phyloP scores from a whole-genome alignment of 306 rosid species.

The Hippophae tibetana region DNA sequence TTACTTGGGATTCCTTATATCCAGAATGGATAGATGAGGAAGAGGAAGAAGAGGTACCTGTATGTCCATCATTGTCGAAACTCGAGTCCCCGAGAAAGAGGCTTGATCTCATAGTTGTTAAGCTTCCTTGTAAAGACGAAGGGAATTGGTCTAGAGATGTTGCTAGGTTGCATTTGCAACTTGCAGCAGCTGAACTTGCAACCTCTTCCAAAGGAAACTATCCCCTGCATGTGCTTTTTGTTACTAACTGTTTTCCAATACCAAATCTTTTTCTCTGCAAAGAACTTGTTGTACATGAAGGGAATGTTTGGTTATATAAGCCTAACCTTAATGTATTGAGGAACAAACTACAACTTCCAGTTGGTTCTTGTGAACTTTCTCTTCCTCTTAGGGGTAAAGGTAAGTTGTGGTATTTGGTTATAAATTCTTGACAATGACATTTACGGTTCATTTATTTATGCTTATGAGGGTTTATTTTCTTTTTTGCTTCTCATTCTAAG shows the following conservation, averaged over 20 bases:
- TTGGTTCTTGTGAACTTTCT: conserved; percentile 89
- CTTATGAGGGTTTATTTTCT: background rate
- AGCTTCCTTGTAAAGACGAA: conserved; percentile 66
- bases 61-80: conserved; percentile 73
- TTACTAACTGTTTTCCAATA: conserved; percentile 61
- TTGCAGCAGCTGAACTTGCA: conserved; percentile 76
- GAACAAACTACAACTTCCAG: conserved; percentile 65
- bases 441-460: background rate
- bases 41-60: conserved; percentile 70
- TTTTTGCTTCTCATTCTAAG: background rate
- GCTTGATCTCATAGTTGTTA: conserved; percentile 66
- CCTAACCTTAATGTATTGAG: conserved; percentile 63
- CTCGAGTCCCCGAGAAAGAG: conserved; percentile 45
- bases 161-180: conserved; percentile 80
- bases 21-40: conserved; percentile 99
- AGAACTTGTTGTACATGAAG: conserved; percentile 50
- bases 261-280: conserved; percentile 72
- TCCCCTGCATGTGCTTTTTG: conserved; percentile 58
- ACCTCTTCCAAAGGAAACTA: conserved; percentile 66
- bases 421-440: background rate
- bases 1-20: conserved; percentile 76
- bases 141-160: conserved; percentile 89
- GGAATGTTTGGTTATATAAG: conserved; percentile 67
- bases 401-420: conserved; percentile 21
- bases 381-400: conserved; percentile 80